Conservation (phyloP, 805 yeast genomes). For the Debaryomyces hansenii region DNA sequence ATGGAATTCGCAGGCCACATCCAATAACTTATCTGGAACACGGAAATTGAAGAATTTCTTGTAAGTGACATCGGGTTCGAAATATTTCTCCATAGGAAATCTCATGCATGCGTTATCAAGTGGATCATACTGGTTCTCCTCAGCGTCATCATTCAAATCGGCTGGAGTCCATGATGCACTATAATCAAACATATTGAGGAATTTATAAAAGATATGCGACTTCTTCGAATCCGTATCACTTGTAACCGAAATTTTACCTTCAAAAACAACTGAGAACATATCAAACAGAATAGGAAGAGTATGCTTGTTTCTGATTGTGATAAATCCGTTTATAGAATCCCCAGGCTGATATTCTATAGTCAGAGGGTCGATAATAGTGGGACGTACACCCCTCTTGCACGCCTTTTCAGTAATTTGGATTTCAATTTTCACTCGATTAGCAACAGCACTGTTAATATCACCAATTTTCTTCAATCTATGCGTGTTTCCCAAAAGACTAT, state of each 20-base stretch:
- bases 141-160: conserved; percentile 26
- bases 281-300: conserved; percentile 38
- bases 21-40: conserved; percentile 41
- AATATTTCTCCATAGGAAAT: conserved; percentile 34
- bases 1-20: conserved; percentile 39
- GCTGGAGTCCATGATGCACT: conserved; percentile 48
- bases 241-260: conserved; percentile 31
- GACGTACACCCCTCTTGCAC: conserved; percentile 39
- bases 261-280: conserved; percentile 45
- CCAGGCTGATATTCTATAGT: conserved; percentile 38
- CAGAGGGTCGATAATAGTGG: conserved; percentile 34
- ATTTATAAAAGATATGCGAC: conserved; percentile 31
- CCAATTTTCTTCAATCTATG: conserved; percentile 37
- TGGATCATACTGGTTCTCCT: conserved; percentile 41
- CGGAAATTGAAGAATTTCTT: conserved; percentile 43
- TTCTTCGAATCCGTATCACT: conserved; percentile 25
- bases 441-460: conserved; percentile 28
- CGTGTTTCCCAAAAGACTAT: conserved; percentile 43
- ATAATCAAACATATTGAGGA: conserved; percentile 43
- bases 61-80: conserved; percentile 38
- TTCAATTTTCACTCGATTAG: conserved; percentile 28
- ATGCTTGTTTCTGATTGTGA: conserved; percentile 33
- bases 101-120: conserved; percentile 35
- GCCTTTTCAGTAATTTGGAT: conserved; percentile 37
- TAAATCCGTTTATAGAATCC: conserved; percentile 44